phyloP scores from a whole-genome alignment of 495 filamentous ascomycete genomes.

The Collariella sp. region DNA sequence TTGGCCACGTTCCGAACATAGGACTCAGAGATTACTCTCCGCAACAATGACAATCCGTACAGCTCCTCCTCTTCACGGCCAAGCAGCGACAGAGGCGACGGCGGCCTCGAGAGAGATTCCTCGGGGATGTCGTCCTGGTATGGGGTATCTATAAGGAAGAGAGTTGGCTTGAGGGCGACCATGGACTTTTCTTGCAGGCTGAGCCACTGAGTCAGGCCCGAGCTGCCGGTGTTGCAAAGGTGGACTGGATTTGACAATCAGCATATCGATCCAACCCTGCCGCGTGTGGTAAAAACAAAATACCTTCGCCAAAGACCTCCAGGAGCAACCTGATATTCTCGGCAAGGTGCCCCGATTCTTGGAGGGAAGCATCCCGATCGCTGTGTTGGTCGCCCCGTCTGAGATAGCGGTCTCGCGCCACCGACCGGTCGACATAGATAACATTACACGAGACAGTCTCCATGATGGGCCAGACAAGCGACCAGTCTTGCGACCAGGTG shows the following conservation, averaged over 20 bases:
- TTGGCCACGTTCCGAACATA: constrained; percentile 63
- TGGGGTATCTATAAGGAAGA: constrained; percentile 69
- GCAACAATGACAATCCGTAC: constrained; percentile 60
- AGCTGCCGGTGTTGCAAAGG: constrained; percentile 58
- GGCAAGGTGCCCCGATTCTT: constrained; percentile 32
- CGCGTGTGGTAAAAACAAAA: background rate
- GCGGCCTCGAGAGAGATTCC: constrained; percentile 23
- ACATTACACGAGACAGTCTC: constrained; percentile 66
- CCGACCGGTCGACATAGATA: constrained; percentile 74
- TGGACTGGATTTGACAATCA: constrained; percentile 49
- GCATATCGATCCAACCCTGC: background rate
- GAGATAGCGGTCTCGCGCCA: constrained; percentile 48
- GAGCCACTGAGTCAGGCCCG: constrained; percentile 61
- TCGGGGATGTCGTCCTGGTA: constrained; percentile 41
- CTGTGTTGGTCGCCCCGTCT: background rate
- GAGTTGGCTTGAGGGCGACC: constrained; percentile 57
- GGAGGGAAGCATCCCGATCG: constrained; percentile 1
- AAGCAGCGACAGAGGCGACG: constrained; percentile 38
- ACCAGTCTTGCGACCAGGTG: constrained; percentile 43
- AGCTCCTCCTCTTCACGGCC: constrained; percentile 43
- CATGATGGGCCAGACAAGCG: constrained; percentile 45
- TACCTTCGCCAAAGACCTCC: constrained; percentile 44
- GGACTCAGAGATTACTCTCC: constrained; percentile 60
- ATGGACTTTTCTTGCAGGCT: constrained; percentile 57
- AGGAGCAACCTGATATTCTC: constrained; percentile 42